A percentile compares a stretch with the other conserved stretches of the same genome.
Evolutionary conservation across 805 yeast genomes (phyloP).

Genomic region (Myxozyma mucilagina): DNA sequence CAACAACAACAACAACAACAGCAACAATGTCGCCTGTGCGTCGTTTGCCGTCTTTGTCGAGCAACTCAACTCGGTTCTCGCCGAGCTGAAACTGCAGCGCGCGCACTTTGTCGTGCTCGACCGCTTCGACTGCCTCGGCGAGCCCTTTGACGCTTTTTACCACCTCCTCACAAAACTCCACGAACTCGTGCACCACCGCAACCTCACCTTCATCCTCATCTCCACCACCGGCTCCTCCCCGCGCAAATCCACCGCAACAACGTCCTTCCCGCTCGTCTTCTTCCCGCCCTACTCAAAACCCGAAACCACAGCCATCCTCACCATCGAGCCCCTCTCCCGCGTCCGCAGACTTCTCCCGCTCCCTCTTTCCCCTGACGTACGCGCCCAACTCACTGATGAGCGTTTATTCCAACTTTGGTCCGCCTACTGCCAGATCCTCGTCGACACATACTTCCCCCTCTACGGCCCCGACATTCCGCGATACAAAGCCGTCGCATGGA

Average conservation of each 20-base stretch:
- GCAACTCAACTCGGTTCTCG: slow-evolving; percentile 8
- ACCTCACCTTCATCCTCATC: slow-evolving; percentile 21
- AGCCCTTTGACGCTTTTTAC: slow-evolving; percentile 9
- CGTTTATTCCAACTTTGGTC: slow-evolving; percentile 17
- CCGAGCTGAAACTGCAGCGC: not conserved
- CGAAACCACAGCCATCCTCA: slow-evolving; percentile 15
- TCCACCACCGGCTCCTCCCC: slow-evolving; percentile 13
- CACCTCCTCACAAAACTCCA: slow-evolving; percentile 13
- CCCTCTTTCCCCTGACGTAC: not conserved
- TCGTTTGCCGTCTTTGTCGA: slow-evolving; percentile 13
- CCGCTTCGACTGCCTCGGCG: slow-evolving; percentile 20
- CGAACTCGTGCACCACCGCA: slow-evolving; percentile 4
- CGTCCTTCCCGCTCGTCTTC: slow-evolving; percentile 20
- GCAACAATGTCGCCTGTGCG: slow-evolving; percentile 1
- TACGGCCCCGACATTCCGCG: slow-evolving; percentile 21
- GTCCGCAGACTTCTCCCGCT: not conserved
- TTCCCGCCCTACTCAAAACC: slow-evolving; percentile 23
- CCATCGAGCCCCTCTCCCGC: not conserved
- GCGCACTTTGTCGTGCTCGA: slow-evolving; percentile 22
- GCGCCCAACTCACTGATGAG: slow-evolving; percentile 7
- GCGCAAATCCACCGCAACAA: slow-evolving; percentile 3
- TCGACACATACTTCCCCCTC: slow-evolving; percentile 22
- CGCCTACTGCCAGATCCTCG: slow-evolving; percentile 13
- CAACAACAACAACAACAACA: not conserved
- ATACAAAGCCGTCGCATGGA: slow-evolving; percentile 5